Percentiles rank a stretch among this genome's conserved stretches.
Evolutionary conservation across 2,329 filamentous ascomycete species (phyloP).

Genomic region (Pyrenophora graminea): DNA sequence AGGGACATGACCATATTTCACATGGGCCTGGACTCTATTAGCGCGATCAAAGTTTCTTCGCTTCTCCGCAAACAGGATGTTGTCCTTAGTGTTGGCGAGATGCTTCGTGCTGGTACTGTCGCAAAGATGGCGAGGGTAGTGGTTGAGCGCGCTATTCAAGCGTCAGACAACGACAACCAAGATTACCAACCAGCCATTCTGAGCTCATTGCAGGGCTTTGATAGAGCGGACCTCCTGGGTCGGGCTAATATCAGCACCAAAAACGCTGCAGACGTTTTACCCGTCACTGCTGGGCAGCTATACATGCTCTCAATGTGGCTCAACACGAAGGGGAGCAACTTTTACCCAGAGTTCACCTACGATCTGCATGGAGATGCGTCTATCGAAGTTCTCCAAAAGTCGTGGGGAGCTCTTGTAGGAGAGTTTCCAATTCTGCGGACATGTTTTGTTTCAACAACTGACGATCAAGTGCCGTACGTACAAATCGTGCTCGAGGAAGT

Average conservation of each 20-base stretch:
- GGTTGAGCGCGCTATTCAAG: slow-evolving; percentile 14
- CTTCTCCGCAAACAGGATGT: slow-evolving; percentile 69
- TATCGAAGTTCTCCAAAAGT: slow-evolving; percentile 52
- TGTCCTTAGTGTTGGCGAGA: slow-evolving; percentile 68
- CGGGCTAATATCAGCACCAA: slow-evolving; percentile 48
- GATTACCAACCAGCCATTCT: slow-evolving; percentile 6
- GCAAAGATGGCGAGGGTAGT: slow-evolving; percentile 61
- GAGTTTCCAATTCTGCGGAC: slow-evolving; percentile 71
- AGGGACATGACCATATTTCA: slow-evolving; percentile 73
- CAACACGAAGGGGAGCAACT: slow-evolving; percentile 66
- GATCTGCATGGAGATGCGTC: slow-evolving; percentile 50
- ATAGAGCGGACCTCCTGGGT: slow-evolving; percentile 47
- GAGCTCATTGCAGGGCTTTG: slow-evolving; percentile 44
- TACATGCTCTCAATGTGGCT: slow-evolving; percentile 83
- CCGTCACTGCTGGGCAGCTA: slow-evolving; percentile 74
- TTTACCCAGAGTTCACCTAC: slow-evolving; percentile 75
- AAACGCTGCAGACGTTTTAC: slow-evolving; percentile 63
- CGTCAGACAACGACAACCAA: slow-evolving; percentile 4
- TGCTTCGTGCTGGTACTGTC: slow-evolving; percentile 70
- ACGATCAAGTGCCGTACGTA: slow-evolving; percentile 58
- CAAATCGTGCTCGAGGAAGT: slow-evolving; percentile 63
- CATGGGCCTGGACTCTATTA: slow-evolving; percentile 89
- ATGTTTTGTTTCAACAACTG: slow-evolving; percentile 60
- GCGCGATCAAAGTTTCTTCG: slow-evolving; percentile 79
- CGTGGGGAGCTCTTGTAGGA: slow-evolving; percentile 65